Conservation (phyloP, 345 rosid species). For the Arabis alpina region DNA sequence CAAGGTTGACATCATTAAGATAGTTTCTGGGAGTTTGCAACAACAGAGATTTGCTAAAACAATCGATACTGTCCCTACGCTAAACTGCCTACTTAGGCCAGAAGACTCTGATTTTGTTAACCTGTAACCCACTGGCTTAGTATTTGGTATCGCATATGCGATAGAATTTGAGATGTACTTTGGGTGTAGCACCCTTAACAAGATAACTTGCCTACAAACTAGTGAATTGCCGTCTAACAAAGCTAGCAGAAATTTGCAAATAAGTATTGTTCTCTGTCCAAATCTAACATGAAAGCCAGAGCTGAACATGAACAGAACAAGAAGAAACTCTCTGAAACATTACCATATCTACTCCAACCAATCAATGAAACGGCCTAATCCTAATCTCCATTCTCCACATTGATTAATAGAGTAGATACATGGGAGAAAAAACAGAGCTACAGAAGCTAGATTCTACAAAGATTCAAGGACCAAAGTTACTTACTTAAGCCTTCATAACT, state of each 20-base stretch:
- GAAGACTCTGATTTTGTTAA: neutral
- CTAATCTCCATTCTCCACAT: neutral
- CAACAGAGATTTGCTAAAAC: neutral
- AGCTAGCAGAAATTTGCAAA: neutral
- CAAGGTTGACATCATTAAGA: neutral
- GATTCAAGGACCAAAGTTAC: neutral
- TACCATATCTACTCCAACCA: neutral
- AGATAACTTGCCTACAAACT: neutral
- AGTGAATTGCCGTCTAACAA: neutral
- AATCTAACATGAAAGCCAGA: neutral
- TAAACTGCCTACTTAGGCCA: neutral
- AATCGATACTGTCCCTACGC: neutral
- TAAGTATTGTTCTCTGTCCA: neutral
- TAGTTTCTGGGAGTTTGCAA: neutral
- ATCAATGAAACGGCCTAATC: neutral
- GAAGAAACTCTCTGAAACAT: conserved; percentile 4
- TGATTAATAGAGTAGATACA: no score
- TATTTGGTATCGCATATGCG: neutral
- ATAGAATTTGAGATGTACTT: neutral
- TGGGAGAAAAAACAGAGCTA: no score
- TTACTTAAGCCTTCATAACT: neutral
- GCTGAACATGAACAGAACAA: neutral
- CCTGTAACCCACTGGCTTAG: neutral
- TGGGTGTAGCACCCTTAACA: neutral
- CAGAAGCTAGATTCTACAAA: neutral